Evolutionary conservation across 2,329 filamentous ascomycete species (phyloP).

Genomic region (Scleromitrula shiraiana): DNA sequence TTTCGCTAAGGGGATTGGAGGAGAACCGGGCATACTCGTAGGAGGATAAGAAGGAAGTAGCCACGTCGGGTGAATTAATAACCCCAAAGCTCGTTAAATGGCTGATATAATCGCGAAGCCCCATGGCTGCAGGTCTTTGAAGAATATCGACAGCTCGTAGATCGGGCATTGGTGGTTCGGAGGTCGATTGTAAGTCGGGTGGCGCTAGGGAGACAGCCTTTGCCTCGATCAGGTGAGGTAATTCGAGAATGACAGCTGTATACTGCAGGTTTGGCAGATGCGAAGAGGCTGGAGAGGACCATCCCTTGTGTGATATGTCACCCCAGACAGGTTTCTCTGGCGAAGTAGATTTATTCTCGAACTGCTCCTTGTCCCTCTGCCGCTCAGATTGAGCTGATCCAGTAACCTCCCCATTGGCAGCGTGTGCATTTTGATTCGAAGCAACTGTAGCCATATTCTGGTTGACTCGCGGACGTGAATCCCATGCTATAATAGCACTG

Average conservation of each 20-base stretch:
- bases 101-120: constrained; percentile 68
- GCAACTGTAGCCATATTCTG: constrained; percentile 24
- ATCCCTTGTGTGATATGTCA: constrained; percentile 76
- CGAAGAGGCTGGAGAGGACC: constrained; percentile 70
- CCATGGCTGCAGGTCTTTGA: constrained; percentile 62
- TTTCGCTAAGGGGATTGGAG: constrained; percentile 55
- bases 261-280: constrained; percentile 81
- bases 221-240: constrained; percentile 85
- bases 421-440: constrained; percentile 25
- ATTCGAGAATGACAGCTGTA: constrained; percentile 68
- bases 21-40: constrained; percentile 89
- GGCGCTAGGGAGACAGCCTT: constrained; percentile 81
- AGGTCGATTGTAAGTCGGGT: constrained; percentile 38
- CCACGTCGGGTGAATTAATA: constrained; percentile 44
- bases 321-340: constrained; percentile 54
- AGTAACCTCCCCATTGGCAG: constrained; percentile 16
- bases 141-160: constrained; percentile 62
- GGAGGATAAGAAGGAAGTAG: constrained; percentile 55
- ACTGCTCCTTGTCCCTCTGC: constrained; percentile 5
- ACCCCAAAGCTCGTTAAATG: constrained; percentile 63
- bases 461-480: constrained; percentile 59
- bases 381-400: constrained; percentile 6
- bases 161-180: constrained; percentile 46
- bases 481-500: constrained; percentile 75
- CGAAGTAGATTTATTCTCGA: constrained; percentile 16